A percentile compares a stretch with the other conserved stretches of the same genome.
These are phyloP conservation scores for Suillus occidentalis DNA, from an alignment of 768 basidiomycete species.

Conservation along the genomic window DNA sequence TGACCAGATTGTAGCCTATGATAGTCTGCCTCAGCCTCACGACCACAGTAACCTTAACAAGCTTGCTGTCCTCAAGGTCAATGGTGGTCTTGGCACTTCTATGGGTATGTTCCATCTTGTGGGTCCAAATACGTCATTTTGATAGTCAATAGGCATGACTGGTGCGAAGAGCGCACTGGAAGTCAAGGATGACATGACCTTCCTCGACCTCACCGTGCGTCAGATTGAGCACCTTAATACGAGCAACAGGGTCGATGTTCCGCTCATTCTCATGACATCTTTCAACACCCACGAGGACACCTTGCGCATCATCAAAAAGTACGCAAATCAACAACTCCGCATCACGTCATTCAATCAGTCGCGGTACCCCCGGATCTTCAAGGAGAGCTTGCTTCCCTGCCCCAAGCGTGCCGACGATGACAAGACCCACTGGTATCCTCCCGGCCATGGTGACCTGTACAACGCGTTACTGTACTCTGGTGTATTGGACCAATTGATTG, in stretches of 20 bases:
- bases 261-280: slow-evolving; percentile 80
- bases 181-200: slow-evolving; percentile 71
- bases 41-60: slow-evolving; percentile 57
- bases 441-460: slow-evolving; percentile 75
- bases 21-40: slow-evolving; percentile 43
- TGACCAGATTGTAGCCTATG: slow-evolving; percentile 65
- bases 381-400: slow-evolving; percentile 65
- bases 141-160: slow-evolving; percentile 42
- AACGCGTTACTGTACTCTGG: slow-evolving; percentile 71
- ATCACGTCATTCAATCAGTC: slow-evolving; percentile 74
- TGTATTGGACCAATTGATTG: slow-evolving; percentile 68
- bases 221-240: slow-evolving; percentile 73
- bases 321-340: slow-evolving; percentile 75
- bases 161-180: slow-evolving; percentile 74
- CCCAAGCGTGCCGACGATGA: slow-evolving; percentile 57
- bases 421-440: slow-evolving; percentile 76
- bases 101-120: slow-evolving; percentile 40
- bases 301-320: slow-evolving; percentile 76
- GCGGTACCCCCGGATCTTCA: slow-evolving; percentile 71
- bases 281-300: slow-evolving; percentile 83
- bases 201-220: slow-evolving; percentile 64
- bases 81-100: slow-evolving; percentile 72
- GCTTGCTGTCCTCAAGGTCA: slow-evolving; percentile 77
- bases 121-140: background rate
- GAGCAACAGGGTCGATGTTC: slow-evolving; percentile 61